phyloP scores from a whole-genome alignment of 2,329 filamentous ascomycete genomes.

The Fusarium metavorans region DNA sequence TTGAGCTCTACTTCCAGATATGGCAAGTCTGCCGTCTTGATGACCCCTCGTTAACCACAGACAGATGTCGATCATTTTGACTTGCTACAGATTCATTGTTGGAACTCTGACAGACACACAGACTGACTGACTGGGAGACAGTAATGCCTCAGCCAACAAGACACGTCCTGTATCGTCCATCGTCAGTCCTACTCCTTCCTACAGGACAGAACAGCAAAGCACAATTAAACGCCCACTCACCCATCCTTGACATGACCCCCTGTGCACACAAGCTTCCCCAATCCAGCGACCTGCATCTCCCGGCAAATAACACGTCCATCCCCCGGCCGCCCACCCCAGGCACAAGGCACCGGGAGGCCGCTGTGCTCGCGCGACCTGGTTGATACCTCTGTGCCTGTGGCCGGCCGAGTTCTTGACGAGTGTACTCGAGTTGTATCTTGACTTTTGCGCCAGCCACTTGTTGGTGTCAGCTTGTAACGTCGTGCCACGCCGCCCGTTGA shows the following conservation, averaged over 20 bases:
- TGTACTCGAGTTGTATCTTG: constrained; percentile 5
- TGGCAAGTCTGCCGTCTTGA: neutral
- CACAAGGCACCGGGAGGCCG: constrained; percentile 34
- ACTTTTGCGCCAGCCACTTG: neutral
- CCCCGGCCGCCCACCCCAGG: constrained; percentile 25
- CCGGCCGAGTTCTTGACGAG: neutral
- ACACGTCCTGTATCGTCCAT: neutral
- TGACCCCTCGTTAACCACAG: neutral
- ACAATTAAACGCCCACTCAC: constrained; percentile 5
- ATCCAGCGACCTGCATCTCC: constrained; percentile 45
- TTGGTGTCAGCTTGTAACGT: constrained; percentile 19
- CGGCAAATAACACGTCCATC: constrained; percentile 21
- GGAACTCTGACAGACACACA: neutral
- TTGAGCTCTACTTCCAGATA: neutral
- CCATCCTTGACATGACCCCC: constrained; percentile 27
- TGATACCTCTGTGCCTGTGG: constrained; percentile 1
- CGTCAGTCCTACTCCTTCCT: neutral
- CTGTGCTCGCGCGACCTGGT: constrained; percentile 23
- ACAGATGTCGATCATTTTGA: neutral
- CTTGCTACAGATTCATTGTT: neutral
- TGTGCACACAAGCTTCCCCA: constrained; percentile 38
- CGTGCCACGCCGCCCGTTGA: constrained; percentile 20
- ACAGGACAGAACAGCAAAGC: neutral
- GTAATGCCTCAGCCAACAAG: neutral
- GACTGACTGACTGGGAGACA: neutral